These are phyloP conservation scores for Globisporangium rhizosaccharum DNA, from an alignment of 352 stramenopile genomes.

Conservation along the genomic window DNA sequence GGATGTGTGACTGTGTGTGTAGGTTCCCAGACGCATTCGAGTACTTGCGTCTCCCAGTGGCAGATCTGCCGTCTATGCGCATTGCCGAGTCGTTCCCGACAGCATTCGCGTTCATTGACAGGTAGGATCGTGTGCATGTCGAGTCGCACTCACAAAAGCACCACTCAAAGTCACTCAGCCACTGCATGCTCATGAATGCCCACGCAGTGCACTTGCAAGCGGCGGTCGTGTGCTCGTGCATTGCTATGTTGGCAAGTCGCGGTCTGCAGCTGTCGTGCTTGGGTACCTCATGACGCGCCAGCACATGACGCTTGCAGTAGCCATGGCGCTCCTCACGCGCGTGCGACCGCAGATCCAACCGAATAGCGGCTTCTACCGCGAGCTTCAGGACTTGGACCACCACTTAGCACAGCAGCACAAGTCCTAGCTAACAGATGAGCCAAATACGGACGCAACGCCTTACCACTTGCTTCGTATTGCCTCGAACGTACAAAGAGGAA, in stretches of 20 bases:
- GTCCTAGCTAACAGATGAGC: too few species aligned
- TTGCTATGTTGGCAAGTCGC: constrained; percentile 65
- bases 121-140: constrained; percentile 14
- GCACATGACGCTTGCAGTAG: constrained; percentile 28
- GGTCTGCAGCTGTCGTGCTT: constrained; percentile 61
- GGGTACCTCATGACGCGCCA: constrained; percentile 51
- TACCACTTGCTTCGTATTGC: too few species aligned
- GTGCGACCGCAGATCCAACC: constrained; percentile 54
- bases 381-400: constrained; percentile 40
- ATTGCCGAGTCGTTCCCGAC: constrained; percentile 45
- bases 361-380: constrained; percentile 58
- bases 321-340: constrained; percentile 32
- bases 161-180: not conserved
- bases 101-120: constrained; percentile 57
- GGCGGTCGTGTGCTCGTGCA: constrained; percentile 69
- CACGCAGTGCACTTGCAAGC: constrained; percentile 25
- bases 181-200: not conserved
- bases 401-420: not conserved
- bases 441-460: not conserved
- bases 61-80: constrained; percentile 28
- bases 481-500: too few species aligned
- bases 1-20: not conserved
- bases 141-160: too few species aligned
- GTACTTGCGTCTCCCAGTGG: constrained; percentile 48
- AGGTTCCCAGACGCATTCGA: constrained; percentile 46